Evolutionary conservation across 768 basidiomycete species (phyloP).

Genomic region (Amanita pallidorosea): DNA sequence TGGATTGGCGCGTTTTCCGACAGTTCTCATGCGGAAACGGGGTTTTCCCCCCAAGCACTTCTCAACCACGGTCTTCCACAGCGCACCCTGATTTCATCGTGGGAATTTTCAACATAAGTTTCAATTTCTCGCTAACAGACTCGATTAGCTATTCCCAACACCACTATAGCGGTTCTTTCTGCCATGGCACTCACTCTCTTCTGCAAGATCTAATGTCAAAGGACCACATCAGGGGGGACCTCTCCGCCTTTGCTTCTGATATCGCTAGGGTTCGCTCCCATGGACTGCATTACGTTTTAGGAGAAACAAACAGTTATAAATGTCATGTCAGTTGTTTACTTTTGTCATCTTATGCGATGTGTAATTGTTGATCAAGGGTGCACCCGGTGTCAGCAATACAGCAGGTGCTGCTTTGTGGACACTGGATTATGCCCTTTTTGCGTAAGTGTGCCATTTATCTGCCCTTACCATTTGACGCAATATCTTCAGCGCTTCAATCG

Average conservation of each 20-base stretch:
- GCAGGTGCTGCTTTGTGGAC: conserved; percentile 65
- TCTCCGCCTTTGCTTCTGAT: conserved; percentile 40
- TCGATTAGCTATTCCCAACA: conserved; percentile 41
- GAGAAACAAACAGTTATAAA: conserved; percentile 47
- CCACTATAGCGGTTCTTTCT: conserved; percentile 51
- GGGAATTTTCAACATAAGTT: conserved; percentile 9
- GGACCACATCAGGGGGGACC: conserved; percentile 41
- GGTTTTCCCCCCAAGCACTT: conserved; percentile 56
- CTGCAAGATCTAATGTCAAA: conserved; percentile 63
- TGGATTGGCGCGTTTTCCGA: conserved; percentile 33
- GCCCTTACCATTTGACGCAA: neutral
- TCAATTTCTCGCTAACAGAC: neutral
- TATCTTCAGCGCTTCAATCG: conserved; percentile 31
- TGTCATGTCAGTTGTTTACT: conserved; percentile 23
- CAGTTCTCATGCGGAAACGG: conserved; percentile 32
- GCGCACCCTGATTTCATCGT: conserved; percentile 45
- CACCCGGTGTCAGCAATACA: conserved; percentile 52
- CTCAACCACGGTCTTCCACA: conserved; percentile 43
- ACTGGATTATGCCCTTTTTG: conserved; percentile 54
- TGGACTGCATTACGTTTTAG: conserved; percentile 48
- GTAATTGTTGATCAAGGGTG: conserved; percentile 19
- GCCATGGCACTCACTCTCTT: conserved; percentile 38
- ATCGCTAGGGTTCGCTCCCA: conserved; percentile 34
- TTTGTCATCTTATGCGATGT: neutral
- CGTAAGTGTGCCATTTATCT: conserved; percentile 15